A percentile compares a stretch with the other conserved stretches of the same genome.
phyloP scores from a whole-genome alignment of 306 rosid genomes.

The Ziziphus jujuba region DNA sequence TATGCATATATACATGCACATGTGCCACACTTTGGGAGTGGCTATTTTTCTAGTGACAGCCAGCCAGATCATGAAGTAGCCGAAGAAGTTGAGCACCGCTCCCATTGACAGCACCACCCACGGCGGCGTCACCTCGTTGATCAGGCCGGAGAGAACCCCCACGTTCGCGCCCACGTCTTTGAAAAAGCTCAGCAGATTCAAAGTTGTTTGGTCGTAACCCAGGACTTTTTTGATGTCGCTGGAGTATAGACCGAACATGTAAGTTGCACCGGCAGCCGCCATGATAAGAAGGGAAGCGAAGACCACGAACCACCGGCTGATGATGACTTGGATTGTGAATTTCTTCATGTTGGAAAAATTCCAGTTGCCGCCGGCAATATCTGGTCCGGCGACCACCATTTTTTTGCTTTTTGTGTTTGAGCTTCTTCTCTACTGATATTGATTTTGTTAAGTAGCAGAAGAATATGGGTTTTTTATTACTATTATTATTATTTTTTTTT shows the following conservation, averaged over 20 bases:
- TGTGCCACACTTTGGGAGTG: conserved; percentile 45
- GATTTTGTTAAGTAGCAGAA: too few relatives aligned
- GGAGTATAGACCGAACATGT: conserved; percentile 79
- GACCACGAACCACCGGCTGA: conserved; percentile 77
- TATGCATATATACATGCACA: conserved; percentile 50
- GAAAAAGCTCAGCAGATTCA: conserved; percentile 77
- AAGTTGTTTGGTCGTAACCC: conserved; percentile 83
- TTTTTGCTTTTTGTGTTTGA: neutral
- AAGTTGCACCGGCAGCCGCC: conserved; percentile 80
- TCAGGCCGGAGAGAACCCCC: conserved; percentile 66
- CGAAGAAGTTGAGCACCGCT: conserved; percentile 47
- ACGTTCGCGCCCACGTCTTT: conserved; percentile 81
- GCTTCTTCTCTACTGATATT: too few relatives aligned
- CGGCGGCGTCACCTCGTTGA: conserved; percentile 82
- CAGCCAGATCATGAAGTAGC: conserved; percentile 62
- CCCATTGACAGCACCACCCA: conserved; percentile 55
- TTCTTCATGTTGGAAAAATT: conserved; percentile 27
- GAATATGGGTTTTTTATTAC: too few relatives aligned
- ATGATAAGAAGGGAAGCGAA: conserved; percentile 71
- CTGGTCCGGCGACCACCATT: conserved; percentile 32
- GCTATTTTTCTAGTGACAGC: conserved; percentile 41
- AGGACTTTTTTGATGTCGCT: conserved; percentile 46
- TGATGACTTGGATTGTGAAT: conserved; percentile 40
- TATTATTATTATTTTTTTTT: too few relatives aligned
- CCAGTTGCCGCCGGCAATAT: neutral